Evolutionary conservation across 805 yeast species (phyloP).

Genomic region (Saccharomycopsis babjevae): DNA sequence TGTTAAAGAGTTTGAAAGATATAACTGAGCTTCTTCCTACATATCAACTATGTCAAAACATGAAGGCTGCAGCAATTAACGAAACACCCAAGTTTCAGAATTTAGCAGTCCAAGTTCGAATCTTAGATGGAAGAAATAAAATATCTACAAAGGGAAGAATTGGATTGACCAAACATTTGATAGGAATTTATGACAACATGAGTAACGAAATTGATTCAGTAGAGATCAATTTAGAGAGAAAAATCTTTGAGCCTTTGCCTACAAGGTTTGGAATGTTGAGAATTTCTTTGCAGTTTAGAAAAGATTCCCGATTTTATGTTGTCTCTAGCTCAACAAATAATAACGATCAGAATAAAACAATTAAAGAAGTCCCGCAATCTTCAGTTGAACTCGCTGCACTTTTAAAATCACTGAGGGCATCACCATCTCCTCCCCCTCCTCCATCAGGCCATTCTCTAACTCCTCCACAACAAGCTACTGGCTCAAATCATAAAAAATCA

Average conservation of each 20-base stretch:
- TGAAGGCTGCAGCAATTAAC: neutral
- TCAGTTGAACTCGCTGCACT: neutral
- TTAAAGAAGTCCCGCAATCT: neutral
- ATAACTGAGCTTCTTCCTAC: constrained; percentile 62
- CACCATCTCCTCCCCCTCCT: neutral
- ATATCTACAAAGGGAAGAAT: constrained; percentile 75
- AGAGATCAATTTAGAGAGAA: constrained; percentile 47
- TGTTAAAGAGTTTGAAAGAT: constrained; percentile 67
- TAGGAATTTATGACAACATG: constrained; percentile 27
- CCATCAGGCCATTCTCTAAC: neutral
- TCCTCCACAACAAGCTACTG: neutral
- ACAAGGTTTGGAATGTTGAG: constrained; percentile 68
- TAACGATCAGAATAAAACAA: neutral
- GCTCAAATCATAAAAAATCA: neutral
- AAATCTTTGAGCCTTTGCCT: constrained; percentile 56
- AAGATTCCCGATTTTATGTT: constrained; percentile 55
- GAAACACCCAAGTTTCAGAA: constrained; percentile 19
- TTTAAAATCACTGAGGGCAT: neutral
- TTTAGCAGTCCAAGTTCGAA: constrained; percentile 45
- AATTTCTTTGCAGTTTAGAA: constrained; percentile 72
- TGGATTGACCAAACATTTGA: constrained; percentile 65
- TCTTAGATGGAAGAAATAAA: constrained; percentile 69
- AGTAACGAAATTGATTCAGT: constrained; percentile 27
- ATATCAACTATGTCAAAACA: constrained; percentile 24
- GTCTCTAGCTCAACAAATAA: constrained; percentile 23